phyloP scores from a whole-genome alignment of 192 early-diverging fungal species.

The Entrophospora sp. region DNA sequence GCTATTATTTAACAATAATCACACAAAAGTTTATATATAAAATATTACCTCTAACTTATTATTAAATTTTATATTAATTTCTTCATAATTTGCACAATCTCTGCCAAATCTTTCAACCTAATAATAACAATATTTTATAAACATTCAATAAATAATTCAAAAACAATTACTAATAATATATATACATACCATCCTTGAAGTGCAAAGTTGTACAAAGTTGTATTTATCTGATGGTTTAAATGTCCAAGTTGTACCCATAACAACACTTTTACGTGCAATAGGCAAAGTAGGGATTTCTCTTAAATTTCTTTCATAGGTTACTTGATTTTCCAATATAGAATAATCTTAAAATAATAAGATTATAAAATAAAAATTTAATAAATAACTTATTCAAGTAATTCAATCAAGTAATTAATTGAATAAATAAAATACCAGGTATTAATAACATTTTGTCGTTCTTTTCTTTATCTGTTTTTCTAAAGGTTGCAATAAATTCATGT shows the following conservation, averaged over 20 bases:
- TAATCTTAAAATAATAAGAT: conserved; percentile 26
- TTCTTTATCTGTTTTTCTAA: conserved; percentile 57
- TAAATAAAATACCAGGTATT: conserved; percentile 23
- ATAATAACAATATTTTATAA: not conserved
- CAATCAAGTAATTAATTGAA: too few species aligned
- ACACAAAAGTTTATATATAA: not conserved
- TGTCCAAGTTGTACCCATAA: conserved; percentile 89
- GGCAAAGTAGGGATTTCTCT: conserved; percentile 65
- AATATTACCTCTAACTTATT: conserved; percentile 15
- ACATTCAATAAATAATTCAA: not conserved
- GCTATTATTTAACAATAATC: not conserved
- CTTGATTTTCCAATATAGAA: conserved; percentile 12
- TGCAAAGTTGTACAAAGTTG: conserved; percentile 58
- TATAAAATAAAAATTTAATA: conserved; percentile 9
- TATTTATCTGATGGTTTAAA: conserved; percentile 57
- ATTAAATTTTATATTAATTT: conserved; percentile 50
- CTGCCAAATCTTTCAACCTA: conserved; percentile 77
- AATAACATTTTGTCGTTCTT: conserved; percentile 45
- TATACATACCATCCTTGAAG: conserved; percentile 58
- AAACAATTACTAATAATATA: not conserved
- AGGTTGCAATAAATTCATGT: conserved; percentile 83
- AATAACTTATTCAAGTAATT: too few species aligned
- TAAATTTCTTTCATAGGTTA: conserved; percentile 18
- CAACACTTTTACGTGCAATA: conserved; percentile 73
- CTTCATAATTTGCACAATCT: conserved; percentile 74